Percentiles rank a stretch among this genome's conserved stretches.
Conservation (phyloP, 176 grass and related monocot species). For the Triticum urartu region DNA sequence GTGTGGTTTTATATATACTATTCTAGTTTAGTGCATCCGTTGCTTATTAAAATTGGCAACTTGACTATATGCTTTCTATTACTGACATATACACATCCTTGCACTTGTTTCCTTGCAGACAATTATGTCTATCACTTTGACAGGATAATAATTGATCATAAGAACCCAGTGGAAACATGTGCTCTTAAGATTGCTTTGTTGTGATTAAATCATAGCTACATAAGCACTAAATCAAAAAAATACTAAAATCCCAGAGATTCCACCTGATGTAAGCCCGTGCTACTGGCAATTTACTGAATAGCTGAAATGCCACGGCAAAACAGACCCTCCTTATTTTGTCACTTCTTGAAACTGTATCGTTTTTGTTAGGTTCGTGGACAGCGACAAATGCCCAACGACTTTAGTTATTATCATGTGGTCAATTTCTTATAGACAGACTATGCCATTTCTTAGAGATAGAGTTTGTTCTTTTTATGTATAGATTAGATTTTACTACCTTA, state of each 20-base stretch:
- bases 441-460: background rate
- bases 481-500: background rate
- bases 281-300: too few relatives aligned
- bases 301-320: background rate
- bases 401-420: background rate
- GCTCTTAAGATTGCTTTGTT: constrained; percentile 5
- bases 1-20: background rate
- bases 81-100: constrained; percentile 6
- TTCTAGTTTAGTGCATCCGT: background rate
- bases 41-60: background rate
- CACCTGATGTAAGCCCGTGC: background rate
- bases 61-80: background rate
- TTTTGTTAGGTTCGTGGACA: background rate
- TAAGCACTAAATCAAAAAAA: background rate
- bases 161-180: background rate
- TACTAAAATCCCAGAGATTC: background rate
- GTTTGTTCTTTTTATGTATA: background rate
- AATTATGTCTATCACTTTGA: background rate
- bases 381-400: background rate
- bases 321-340: background rate
- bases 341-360: background rate
- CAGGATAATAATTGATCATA: background rate
- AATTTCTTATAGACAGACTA: background rate
- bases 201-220: constrained; percentile 2
- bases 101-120: background rate